Conservation (phyloP, 2,329 filamentous ascomycete species). For the Botryotinia convoluta region DNA sequence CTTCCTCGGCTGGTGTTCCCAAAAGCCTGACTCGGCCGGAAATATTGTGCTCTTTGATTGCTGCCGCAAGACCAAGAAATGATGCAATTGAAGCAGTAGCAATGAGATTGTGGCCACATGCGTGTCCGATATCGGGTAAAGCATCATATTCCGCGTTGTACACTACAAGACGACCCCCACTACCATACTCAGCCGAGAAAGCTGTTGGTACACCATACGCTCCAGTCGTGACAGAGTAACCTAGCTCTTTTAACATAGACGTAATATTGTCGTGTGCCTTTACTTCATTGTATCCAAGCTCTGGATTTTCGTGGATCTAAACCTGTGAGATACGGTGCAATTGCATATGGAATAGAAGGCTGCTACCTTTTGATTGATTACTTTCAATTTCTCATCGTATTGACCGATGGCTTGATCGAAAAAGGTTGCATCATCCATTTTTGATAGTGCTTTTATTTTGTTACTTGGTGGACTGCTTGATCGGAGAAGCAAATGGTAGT, state of each 20-base stretch:
- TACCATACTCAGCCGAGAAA: constrained; percentile 46
- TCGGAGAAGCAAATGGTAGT: neutral
- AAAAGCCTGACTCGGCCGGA: constrained; percentile 37
- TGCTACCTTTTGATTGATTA: constrained; percentile 21
- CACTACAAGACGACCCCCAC: constrained; percentile 45
- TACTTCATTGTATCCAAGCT: constrained; percentile 51
- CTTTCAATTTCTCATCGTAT: constrained; percentile 17
- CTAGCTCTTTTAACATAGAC: constrained; percentile 44
- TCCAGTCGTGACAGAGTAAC: constrained; percentile 47
- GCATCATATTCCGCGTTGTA: constrained; percentile 51
- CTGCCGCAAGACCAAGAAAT: constrained; percentile 39
- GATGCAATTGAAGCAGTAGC: constrained; percentile 41
- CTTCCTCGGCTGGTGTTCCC: constrained; percentile 35
- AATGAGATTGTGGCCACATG: constrained; percentile 46
- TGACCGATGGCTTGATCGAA: constrained; percentile 15
- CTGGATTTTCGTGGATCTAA: constrained; percentile 48
- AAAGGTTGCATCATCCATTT: neutral
- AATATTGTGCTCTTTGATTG: constrained; percentile 27
- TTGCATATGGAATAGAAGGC: neutral
- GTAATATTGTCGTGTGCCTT: constrained; percentile 51
- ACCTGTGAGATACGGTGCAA: neutral
- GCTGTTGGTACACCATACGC: constrained; percentile 52
- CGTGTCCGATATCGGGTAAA: constrained; percentile 43
- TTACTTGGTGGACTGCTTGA: neutral
- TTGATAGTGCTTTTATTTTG: neutral